Evolutionary conservation across 1,284 basidiomycete genomes (phyloP), one percentile per base, ranked within the genome.

Genomic region (Trichosporon sp.): DNA sequence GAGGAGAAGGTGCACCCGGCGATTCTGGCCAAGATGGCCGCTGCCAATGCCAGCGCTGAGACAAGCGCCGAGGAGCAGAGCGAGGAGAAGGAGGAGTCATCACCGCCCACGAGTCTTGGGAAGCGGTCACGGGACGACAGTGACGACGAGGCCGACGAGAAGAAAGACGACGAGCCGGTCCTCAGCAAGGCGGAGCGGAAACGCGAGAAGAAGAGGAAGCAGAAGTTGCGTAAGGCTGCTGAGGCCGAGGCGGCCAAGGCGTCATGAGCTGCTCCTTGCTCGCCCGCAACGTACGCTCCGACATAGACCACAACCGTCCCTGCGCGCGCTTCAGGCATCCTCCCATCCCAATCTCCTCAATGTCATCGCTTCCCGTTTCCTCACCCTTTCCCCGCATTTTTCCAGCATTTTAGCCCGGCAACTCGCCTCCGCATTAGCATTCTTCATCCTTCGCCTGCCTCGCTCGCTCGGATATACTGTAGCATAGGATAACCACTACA

Each of bases 121-220:
- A 73, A 67, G n/a, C 69, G 68, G 2, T 21, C 32, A 14, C 37
- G 46, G 21, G 46, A 61, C 8, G 68, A 68, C n/a, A 40, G 40
- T 16, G 65, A 68, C 0, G 73, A 69, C 19, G 68, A 65, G 4
- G 31, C 46, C 6, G 70, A 68, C 14, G 11, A 35, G 32, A 63
- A 54, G 32, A 68, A 61, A 2, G 65, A 67, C 37, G 64, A 63
- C 11, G 46, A 2, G 32, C 37, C 35, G 14, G 51, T 43, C 16
- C 43, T 66, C 70, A 74, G 68, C 68, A 78, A 78, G 71, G 70
- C 76, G 40, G 68, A 72, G 21, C 40, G 63, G 54, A 56, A 73
- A 59, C 46, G 78, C 21, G 76, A 78, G 69, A 76, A 76, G 59
- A 63, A 63, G 32, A 32, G 59, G 2, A 37, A 19, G 69, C 69